Base-by-base conservation (phyloP, 192 early-diverging fungal species). In the Gryganskiella cystojenkinii region DNA sequence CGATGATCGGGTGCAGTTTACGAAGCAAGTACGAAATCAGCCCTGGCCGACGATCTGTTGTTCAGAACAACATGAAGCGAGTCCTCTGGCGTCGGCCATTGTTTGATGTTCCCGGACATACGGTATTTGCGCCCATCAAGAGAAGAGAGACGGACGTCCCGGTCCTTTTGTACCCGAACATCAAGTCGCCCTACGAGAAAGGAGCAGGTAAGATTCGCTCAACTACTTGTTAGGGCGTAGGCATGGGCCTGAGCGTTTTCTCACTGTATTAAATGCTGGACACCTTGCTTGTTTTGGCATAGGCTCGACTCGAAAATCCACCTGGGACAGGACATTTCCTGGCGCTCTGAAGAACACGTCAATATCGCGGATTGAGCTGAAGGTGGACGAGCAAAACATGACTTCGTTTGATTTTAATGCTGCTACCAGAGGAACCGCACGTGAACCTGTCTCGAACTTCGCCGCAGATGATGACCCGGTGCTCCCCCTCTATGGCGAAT, bases 401-500 rank as follows among this genome's bases (percentile, higher is more conserved):
- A 54, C 74, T 3, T 69, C 56, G 2, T 63, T 78, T 35, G 43
- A 78, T 27, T 78, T 69, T 50, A 59, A 54, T 8, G 42, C 58
- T 11, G 35, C 62, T 11, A 78, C 54, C 7, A 50, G 46, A 27
- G 56, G 45, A 33, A 13, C 5, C 13, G 22, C 34, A 20, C 22
- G 6, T n/a, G 28, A 4, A 33, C 2, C n/a, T 8, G 9, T 45
- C 30, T 3, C 40, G 10, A 15, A 22, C 8, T 0, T 8, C 17
- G 22, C 45, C 27, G 4, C 45, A 1, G 55, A n/a, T 2, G 53
- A 60, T 5, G 64, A 78, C 25, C 17, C 27, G 25, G 27, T 69
- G 14, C 63, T 56, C 20, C 74, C 74, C 22, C 31, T 60, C 14
- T 78, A 78, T 37, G 74, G 74, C 0, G 74, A 78, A 8, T 78